These are phyloP conservation scores for Hymenoscyphus albidus DNA, from an alignment of 2,329 filamentous ascomycete genomes.

Conservation along the genomic window DNA sequence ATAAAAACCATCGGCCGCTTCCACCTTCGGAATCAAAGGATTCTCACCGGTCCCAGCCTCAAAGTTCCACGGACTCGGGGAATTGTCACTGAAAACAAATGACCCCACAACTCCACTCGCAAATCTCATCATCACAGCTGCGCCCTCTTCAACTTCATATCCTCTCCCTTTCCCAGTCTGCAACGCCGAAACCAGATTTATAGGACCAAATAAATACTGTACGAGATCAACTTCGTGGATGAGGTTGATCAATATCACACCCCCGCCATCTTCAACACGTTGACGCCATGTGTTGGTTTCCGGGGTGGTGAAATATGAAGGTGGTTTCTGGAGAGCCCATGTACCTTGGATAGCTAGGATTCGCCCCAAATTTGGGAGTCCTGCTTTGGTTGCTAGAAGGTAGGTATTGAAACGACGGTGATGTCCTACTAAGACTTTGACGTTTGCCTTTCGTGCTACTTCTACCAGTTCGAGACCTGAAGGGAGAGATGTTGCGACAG, in stretches of 20 bases:
- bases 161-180: slow-evolving; percentile 42
- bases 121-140: slow-evolving; percentile 50
- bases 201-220: slow-evolving; percentile 52
- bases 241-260: slow-evolving; percentile 54
- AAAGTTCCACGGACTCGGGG: slow-evolving; percentile 50
- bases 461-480: slow-evolving; percentile 36
- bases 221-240: slow-evolving; percentile 59
- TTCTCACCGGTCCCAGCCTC: slow-evolving; percentile 58
- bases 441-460: slow-evolving; percentile 28
- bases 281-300: slow-evolving; percentile 46
- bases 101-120: slow-evolving; percentile 52
- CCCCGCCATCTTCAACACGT: slow-evolving; percentile 32
- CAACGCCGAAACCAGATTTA: slow-evolving; percentile 49
- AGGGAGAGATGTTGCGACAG: slow-evolving; percentile 43
- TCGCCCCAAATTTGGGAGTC: slow-evolving; percentile 42
- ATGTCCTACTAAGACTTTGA: slow-evolving; percentile 53
- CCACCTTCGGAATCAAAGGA: slow-evolving; percentile 45
- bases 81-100: slow-evolving; percentile 52
- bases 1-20: slow-evolving; percentile 40
- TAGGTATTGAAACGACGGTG: slow-evolving; percentile 58
- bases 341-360: slow-evolving; percentile 51
- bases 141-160: slow-evolving; percentile 53
- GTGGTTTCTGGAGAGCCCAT: slow-evolving; percentile 51
- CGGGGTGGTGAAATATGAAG: slow-evolving; percentile 44
- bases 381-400: slow-evolving; percentile 46